These are phyloP conservation scores for Pleurotus citrinopileatus DNA, from an alignment of 768 basidiomycete species.

Conservation along the genomic window DNA sequence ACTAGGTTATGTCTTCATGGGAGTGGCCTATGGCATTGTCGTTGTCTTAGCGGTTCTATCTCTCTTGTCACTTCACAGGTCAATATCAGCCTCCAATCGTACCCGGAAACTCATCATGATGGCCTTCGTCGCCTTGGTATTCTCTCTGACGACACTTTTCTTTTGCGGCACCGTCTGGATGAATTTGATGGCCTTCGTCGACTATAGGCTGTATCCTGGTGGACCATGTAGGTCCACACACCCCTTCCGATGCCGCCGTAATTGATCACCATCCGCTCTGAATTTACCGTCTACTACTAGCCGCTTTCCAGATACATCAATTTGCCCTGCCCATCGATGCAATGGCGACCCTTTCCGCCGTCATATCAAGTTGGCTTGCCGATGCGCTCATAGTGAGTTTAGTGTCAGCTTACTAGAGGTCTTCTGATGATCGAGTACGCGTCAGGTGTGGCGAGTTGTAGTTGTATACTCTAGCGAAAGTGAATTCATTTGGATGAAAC, in stretches of 20 bases:
- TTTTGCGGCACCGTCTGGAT: slow-evolving; percentile 14
- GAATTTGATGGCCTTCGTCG: slow-evolving; percentile 25
- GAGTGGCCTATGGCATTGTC: slow-evolving; percentile 13
- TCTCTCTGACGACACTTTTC: slow-evolving; percentile 16
- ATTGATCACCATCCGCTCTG: too few species aligned
- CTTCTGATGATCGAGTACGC: neutral
- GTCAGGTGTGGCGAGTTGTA: neutral
- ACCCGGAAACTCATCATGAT: neutral
- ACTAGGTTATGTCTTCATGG: slow-evolving; percentile 12
- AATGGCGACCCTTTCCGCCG: slow-evolving; percentile 16
- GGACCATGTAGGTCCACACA: slow-evolving; percentile 25
- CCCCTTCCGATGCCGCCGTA: too few species aligned
- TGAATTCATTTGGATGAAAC: neutral
- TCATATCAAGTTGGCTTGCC: slow-evolving; percentile 18
- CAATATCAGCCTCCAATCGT: neutral
- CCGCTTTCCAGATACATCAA: slow-evolving; percentile 12
- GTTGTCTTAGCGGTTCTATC: slow-evolving; percentile 7
- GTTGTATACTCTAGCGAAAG: neutral
- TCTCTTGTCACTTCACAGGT: slow-evolving; percentile 1
- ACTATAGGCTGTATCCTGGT: slow-evolving; percentile 26
- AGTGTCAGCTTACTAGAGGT: neutral
- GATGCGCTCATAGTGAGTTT: slow-evolving; percentile 18
- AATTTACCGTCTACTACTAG: too few species aligned
- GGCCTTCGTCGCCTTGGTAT: slow-evolving; percentile 11
- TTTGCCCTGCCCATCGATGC: slow-evolving; percentile 18